Percentiles rank a stretch among this genome's conserved stretches.
Conservation (phyloP, 352 stramenopile species). For the Phytophthora pistaciae region DNA sequence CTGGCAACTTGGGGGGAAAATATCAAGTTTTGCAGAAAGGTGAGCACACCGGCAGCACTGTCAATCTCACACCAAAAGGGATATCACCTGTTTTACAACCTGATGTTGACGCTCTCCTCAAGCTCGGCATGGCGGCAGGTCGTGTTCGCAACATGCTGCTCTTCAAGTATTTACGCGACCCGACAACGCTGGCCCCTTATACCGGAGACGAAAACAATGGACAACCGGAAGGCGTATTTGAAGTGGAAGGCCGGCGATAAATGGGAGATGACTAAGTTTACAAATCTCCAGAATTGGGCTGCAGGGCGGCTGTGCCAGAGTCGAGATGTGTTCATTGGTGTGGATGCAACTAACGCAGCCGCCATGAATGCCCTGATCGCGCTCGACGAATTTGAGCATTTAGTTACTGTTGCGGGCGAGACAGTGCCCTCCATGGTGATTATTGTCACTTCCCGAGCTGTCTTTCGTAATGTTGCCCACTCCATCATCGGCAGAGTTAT, state of each 20-base stretch:
- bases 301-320: slow-evolving; percentile 2
- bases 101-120: not conserved
- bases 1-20: not conserved
- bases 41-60: not conserved
- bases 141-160: slow-evolving; percentile 3
- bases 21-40: slow-evolving; percentile 20
- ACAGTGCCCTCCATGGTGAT: not conserved
- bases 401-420: not conserved
- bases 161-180: not conserved
- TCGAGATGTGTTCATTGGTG: not conserved
- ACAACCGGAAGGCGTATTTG: not conserved
- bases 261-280: slow-evolving; percentile 1
- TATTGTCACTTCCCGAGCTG: slow-evolving; percentile 1
- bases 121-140: not conserved
- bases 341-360: slow-evolving; percentile 1
- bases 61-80: not conserved
- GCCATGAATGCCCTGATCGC: slow-evolving; percentile 12
- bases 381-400: slow-evolving; percentile 16
- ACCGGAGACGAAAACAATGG: not conserved
- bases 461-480: slow-evolving; percentile 7
- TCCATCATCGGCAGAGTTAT: no score
- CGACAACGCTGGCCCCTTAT: not conserved
- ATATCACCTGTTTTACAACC: slow-evolving; percentile 7
- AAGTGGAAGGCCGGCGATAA: not conserved
- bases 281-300: not conserved